Conservation (phyloP, 2,329 filamentous ascomycete genomes). For the Chaetomium globosum region DNA sequence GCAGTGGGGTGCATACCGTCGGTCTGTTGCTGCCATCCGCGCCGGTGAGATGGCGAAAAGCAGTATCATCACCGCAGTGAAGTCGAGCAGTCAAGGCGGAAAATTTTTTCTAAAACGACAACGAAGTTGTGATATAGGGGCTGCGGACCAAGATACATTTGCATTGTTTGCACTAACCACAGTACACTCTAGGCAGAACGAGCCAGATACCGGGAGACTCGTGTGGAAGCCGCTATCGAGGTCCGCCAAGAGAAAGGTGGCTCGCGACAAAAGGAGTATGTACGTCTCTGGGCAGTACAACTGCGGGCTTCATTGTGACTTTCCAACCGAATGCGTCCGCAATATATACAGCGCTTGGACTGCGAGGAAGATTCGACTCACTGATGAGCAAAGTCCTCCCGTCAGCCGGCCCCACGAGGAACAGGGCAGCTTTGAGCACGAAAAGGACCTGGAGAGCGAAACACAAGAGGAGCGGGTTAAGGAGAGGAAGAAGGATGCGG, state of each 20-base stretch:
- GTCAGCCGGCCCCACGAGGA: background rate
- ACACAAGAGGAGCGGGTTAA: background rate
- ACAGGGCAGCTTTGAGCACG: background rate
- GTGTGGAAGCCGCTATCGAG: conserved; percentile 10
- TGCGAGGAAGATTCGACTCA: background rate
- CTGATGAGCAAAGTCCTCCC: too few relatives aligned
- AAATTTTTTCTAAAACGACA: background rate
- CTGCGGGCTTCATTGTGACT: conserved; percentile 40
- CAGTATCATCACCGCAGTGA: background rate
- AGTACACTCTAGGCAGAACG: background rate
- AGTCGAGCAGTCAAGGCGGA: background rate
- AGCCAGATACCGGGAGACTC: too few relatives aligned
- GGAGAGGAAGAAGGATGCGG: background rate
- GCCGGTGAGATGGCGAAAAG: too few relatives aligned
- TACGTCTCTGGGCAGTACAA: conserved; percentile 32
- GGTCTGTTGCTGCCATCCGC: conserved; percentile 17
- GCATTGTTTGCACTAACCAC: conserved; percentile 18
- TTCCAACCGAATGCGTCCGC: conserved; percentile 37
- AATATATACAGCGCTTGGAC: background rate
- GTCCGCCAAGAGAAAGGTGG: conserved; percentile 7
- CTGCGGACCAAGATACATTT: conserved; percentile 15
- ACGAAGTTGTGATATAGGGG: background rate
- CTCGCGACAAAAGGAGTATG: conserved; percentile 29
- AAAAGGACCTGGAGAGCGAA: background rate
- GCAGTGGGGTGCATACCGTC: conserved; percentile 39